Base-by-base conservation (phyloP, 1,284 basidiomycete species). In the Acaromyces ingoldii region DNA sequence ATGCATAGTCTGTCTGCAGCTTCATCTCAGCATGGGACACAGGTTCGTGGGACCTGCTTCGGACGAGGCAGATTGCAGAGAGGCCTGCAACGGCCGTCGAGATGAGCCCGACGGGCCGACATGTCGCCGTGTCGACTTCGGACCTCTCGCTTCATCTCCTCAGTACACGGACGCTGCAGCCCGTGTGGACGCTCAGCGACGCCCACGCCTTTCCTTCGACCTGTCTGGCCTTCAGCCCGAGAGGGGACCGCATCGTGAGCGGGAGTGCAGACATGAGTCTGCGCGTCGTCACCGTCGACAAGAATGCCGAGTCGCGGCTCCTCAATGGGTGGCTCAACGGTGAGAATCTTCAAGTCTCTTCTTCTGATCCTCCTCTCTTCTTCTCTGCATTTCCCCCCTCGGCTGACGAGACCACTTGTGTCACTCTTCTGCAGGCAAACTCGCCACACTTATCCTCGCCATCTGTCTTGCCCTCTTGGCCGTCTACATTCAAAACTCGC, bases 151-250 rank as follows among this genome's bases (percentile, higher is more conserved):
- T 97, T 53, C 87, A 89, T 11, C 80, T 97, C 47, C 75, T 97
- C 36, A 91, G 97, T 72, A 81, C 89, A 2, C 80, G 79, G 51
- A 90, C 85, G 1, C 77, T 97, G 30, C 62, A 95, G 90, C 90
- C 91, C 0, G 76, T 92, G 7, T 78, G 90, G 29, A 85, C 85
- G 29, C 92, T 98, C 56, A 80, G 96, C 43, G 88, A 90, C 75
- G 88, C 92, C 0, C 95, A 98, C 76, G 89, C 91, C 60, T 93
- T 98, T 75, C 90, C 95, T 2, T 84, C 90, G 1, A 98, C 93
- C 0, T 85, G 87, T 1, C 77, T 98, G 51, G 83, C 82, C 53
- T 97, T 98, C 79, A 92, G 87, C 72, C 87, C 90, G 0, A 80
- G 83, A 4, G 86, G 86, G 13, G 83, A 80, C 17, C 65, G 92